phyloP scores from a whole-genome alignment of 192 early-diverging fungal species.

The Coemansia sp. region DNA sequence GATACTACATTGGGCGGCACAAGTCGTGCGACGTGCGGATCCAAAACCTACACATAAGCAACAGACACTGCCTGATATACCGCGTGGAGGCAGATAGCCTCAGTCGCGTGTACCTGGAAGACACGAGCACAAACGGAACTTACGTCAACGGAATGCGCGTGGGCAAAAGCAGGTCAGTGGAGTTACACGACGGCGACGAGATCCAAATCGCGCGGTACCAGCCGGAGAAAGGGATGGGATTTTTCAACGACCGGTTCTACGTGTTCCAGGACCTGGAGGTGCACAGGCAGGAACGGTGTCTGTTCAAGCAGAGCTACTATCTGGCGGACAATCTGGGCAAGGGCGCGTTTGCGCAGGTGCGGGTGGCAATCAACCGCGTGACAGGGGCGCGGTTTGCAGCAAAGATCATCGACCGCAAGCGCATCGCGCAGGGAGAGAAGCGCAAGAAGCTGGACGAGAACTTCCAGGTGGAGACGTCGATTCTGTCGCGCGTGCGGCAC shows the following conservation, averaged over 20 bases:
- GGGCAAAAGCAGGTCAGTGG: conserved; percentile 50
- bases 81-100: conserved; percentile 28
- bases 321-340: conserved; percentile 40
- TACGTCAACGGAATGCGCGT: conserved; percentile 64
- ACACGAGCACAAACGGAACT: conserved; percentile 70
- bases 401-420: conserved; percentile 72
- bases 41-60: conserved; percentile 54
- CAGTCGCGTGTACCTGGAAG: conserved; percentile 44
- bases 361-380: conserved; percentile 60
- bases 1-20: conserved; percentile 55
- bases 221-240: conserved; percentile 38
- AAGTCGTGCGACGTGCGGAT: conserved; percentile 54
- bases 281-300: conserved; percentile 38
- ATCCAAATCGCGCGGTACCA: conserved; percentile 62
- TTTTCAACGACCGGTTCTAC: conserved; percentile 51
- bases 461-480: conserved; percentile 48
- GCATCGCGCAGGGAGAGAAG: conserved; percentile 36
- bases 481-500: conserved; percentile 52
- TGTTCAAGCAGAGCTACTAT: conserved; percentile 53
- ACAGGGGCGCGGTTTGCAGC: conserved; percentile 69
- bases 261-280: conserved; percentile 47
- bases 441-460: conserved; percentile 51
- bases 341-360: conserved; percentile 70
- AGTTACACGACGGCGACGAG: conserved; percentile 62
- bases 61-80: conserved; percentile 57